Evolutionary conservation across 371 early-diverging fungal species (phyloP).

Genomic region (Syncephalastrum contaminatum): DNA sequence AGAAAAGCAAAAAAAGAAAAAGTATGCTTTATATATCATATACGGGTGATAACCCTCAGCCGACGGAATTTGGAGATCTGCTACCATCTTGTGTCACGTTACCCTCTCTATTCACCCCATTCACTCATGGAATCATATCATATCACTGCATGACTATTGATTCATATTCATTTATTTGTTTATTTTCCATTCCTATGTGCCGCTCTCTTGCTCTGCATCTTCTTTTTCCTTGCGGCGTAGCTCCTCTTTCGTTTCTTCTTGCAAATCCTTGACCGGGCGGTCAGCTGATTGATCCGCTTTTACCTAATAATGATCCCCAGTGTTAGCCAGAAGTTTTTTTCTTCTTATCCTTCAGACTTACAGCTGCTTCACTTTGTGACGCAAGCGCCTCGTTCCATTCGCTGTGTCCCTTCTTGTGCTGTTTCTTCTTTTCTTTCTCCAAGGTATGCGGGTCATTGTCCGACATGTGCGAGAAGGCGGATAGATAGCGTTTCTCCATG

Average conservation of each 20-base stretch:
- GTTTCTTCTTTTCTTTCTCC: slow-evolving; percentile 34
- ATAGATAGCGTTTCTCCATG: slow-evolving; percentile 15
- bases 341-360: slow-evolving; percentile 12
- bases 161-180: too few species aligned
- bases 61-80: neutral
- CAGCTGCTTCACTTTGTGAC: slow-evolving; percentile 43
- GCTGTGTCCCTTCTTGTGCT: slow-evolving; percentile 16
- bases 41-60: neutral
- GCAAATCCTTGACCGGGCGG: slow-evolving; percentile 4
- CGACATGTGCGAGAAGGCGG: slow-evolving; percentile 38
- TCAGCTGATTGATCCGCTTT: slow-evolving; percentile 37
- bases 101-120: too few species aligned
- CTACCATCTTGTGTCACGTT: too few species aligned
- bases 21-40: neutral
- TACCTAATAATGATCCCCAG: slow-evolving; percentile 22
- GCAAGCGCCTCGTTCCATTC: slow-evolving; percentile 44
- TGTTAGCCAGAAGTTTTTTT: too few species aligned
- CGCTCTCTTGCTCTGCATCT: neutral
- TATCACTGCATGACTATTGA: too few species aligned
- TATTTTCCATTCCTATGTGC: neutral
- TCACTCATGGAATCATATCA: too few species aligned
- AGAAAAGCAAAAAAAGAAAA: slow-evolving; percentile 11
- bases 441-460: slow-evolving; percentile 39
- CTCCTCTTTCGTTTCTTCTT: slow-evolving; percentile 6
- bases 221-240: slow-evolving; percentile 1